A percentile compares a stretch with the other conserved stretches of the same genome.
These are phyloP conservation scores for Colletotrichum horii DNA, from an alignment of 2,329 filamentous ascomycete genomes.

Conservation along the genomic window DNA sequence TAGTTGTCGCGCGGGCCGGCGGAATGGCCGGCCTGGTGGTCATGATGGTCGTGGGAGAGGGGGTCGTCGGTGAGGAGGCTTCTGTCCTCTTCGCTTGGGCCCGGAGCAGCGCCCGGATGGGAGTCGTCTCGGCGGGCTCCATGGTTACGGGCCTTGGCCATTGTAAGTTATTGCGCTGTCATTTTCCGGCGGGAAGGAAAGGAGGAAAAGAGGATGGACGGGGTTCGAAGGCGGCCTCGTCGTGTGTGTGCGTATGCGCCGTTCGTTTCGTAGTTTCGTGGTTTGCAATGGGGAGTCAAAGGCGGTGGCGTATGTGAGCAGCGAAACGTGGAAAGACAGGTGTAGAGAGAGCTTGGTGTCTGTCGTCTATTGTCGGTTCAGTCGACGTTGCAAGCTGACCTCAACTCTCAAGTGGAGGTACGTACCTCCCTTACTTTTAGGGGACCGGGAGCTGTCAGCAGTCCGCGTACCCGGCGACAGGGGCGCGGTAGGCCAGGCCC, in stretches of 20 bases:
- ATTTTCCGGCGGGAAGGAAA: conserved; percentile 14
- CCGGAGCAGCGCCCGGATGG: conserved; percentile 11
- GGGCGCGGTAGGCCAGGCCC: background rate
- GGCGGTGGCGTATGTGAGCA: background rate
- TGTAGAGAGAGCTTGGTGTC: background rate
- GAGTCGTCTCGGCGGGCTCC: conserved; percentile 21
- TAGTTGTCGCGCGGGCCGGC: conserved; percentile 15
- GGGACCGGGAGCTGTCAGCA: conserved; percentile 16
- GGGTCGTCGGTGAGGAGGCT: conserved; percentile 26
- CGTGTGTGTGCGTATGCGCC: background rate
- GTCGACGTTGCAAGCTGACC: conserved; percentile 20
- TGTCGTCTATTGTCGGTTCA: conserved; percentile 1
- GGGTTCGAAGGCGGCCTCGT: background rate
- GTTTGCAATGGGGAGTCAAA: background rate
- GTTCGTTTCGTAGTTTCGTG: background rate
- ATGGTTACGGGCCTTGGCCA: conserved; percentile 24
- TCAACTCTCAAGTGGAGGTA: background rate
- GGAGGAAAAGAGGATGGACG: background rate
- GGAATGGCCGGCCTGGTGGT: background rate
- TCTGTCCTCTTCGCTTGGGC: conserved; percentile 25
- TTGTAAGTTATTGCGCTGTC: conserved; percentile 25
- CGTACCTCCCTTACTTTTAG: background rate
- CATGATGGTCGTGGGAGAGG: conserved; percentile 19
- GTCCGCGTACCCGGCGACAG: conserved; percentile 6
- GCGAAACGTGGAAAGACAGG: background rate